Base-by-base conservation (phyloP, 495 filamentous ascomycete species). In the Xylona heveae region DNA sequence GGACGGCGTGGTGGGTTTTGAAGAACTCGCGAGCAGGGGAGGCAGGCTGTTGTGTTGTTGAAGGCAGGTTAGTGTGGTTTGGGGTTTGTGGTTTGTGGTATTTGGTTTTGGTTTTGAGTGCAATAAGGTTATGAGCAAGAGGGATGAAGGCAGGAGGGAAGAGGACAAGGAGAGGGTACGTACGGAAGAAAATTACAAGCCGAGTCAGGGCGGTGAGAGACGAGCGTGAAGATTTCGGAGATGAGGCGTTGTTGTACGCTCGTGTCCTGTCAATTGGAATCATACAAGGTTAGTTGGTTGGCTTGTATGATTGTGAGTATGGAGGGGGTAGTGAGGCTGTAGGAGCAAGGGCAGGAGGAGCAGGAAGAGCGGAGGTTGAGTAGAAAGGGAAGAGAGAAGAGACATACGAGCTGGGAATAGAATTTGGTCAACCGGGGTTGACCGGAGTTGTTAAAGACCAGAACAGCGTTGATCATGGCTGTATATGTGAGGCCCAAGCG, bases 401-500 rank as follows among this genome's bases (percentile, higher is more conserved):
- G 28, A 50, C 63, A 29, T 53, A 94, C 88, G 31, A 99, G 75
- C 48, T 95, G 85, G 8, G 88, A 93, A 53, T 99, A 99, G 63
- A 99, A 99, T 46, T 94, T 95, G 38, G 85, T 95, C 37, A 99
- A 67, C 20, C 88, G 77, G 10, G 88, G 85, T 48, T 95, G 83
- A 38, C 88, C 88, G 37, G 78, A 78, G 53, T 93, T 92, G 51
- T 99, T 99, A 65, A 99, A 99, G 48, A 99, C 83, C 24, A 99
- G 65, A 31, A 99, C 81, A 21, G 88, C 88, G 65, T 94, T 99
- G 56, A 99, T 95, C 88, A 99, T 97, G 36, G 38, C n/a, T n/a
- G n/a, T n/a, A n/a, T n/a, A n/a, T n/a, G n/a, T n/a, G n/a, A n/a
- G n/a, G n/a, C n/a, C n/a, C n/a, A n/a, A n/a, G n/a, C n/a, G n/a